These are phyloP conservation scores for Helotiales sp. DNA, from an alignment of 2,329 filamentous ascomycete species.

Conservation along the genomic window DNA sequence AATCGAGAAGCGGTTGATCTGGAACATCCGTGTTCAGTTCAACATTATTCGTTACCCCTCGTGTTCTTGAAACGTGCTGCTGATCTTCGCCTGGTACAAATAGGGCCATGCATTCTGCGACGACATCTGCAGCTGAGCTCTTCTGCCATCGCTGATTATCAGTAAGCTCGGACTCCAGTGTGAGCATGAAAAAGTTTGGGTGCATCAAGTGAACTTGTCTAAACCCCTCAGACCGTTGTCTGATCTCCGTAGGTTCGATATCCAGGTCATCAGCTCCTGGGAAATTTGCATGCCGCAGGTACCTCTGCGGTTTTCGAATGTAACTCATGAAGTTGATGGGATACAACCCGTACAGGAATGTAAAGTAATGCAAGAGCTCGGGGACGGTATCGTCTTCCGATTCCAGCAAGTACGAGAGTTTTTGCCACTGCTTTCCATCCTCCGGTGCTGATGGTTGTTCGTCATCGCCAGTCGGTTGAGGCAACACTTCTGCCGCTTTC, in stretches of 20 bases:
- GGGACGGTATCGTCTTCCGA: constrained; percentile 66
- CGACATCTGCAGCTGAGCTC: constrained; percentile 78
- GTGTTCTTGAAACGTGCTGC: constrained; percentile 25
- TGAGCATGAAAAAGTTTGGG: constrained; percentile 83
- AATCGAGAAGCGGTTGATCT: constrained; percentile 36
- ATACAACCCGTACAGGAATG: constrained; percentile 81
- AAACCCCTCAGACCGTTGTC: constrained; percentile 76
- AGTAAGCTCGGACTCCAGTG: constrained; percentile 77
- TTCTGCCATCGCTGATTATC: constrained; percentile 80
- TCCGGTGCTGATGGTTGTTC: constrained; percentile 46
- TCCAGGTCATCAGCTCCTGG: constrained; percentile 75
- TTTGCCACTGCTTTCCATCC: constrained; percentile 63
- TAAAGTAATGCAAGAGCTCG: constrained; percentile 77
- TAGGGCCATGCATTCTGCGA: constrained; percentile 79
- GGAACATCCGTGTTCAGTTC: constrained; percentile 39
- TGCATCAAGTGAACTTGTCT: constrained; percentile 75
- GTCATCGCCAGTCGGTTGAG: constrained; percentile 23
- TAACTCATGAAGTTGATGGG: constrained; percentile 88
- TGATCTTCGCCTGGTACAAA: constrained; percentile 47
- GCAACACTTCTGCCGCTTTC: constrained; percentile 21
- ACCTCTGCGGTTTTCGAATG: constrained; percentile 80
- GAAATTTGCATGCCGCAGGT: constrained; percentile 74
- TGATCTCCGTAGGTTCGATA: constrained; percentile 77
- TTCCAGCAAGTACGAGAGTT: constrained; percentile 64
- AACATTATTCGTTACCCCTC: constrained; percentile 21